phyloP scores from a whole-genome alignment of 768 basidiomycete genomes.

The Stropharia rugosoannulata region DNA sequence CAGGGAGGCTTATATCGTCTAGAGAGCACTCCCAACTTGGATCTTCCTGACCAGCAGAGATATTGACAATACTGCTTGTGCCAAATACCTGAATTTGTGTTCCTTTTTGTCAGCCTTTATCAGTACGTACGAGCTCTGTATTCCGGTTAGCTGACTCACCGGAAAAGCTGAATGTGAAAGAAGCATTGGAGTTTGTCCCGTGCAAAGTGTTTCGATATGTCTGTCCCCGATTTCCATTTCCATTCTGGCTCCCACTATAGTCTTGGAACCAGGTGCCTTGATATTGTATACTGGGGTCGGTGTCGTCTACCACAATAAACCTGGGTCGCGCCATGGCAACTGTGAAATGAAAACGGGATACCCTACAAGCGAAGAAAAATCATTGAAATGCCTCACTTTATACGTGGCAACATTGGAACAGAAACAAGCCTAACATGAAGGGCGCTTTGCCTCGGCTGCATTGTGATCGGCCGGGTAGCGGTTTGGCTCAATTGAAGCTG shows the following conservation, averaged over 20 bases:
- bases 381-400: too few relatives aligned
- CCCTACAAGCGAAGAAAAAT: too few relatives aligned
- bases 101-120: too few relatives aligned
- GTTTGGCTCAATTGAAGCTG: too few relatives aligned
- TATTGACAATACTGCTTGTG: constrained; percentile 10
- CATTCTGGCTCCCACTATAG: constrained; percentile 22
- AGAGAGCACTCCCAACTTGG: constrained; percentile 23
- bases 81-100: constrained; percentile 15
- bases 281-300: constrained; percentile 28
- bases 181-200: constrained; percentile 26
- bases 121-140: too few relatives aligned
- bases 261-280: constrained; percentile 28
- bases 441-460: too few relatives aligned
- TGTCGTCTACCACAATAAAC: constrained; percentile 34
- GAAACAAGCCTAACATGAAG: too few relatives aligned
- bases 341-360: too few relatives aligned
- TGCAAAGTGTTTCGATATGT: constrained; percentile 29
- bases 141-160: constrained; percentile 22
- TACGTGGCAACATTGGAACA: too few relatives aligned
- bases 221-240: constrained; percentile 30
- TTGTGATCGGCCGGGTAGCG: too few relatives aligned
- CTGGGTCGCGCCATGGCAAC: too few relatives aligned
- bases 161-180: constrained; percentile 26
- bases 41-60: constrained; percentile 15
- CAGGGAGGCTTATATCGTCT: constrained; percentile 9